Conservation (phyloP, 306 rosid species). For the Prunus davidiana region DNA sequence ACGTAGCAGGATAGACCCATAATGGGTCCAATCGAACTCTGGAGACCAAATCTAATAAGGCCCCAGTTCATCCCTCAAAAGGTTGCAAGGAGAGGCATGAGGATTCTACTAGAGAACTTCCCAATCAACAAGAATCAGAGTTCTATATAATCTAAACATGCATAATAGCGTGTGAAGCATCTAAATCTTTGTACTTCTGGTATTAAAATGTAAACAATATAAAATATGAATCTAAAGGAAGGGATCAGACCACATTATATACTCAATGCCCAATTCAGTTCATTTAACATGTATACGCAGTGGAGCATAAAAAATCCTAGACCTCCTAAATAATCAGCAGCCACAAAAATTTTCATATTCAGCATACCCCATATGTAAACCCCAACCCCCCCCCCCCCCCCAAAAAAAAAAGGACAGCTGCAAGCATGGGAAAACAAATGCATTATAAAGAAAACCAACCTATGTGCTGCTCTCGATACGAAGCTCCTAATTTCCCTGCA, state of each 20-base stretch:
- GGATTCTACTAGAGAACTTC: not conserved
- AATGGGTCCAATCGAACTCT: no score
- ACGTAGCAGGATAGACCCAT: no score
- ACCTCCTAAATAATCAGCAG: not conserved
- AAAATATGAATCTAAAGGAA: not conserved
- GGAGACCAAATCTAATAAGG: no score
- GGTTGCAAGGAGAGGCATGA: no score
- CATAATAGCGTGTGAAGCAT: not conserved
- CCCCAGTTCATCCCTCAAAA: no score
- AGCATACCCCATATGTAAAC: not conserved
- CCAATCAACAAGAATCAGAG: not conserved
- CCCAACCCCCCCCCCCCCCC: not conserved
- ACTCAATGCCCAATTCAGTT: not conserved
- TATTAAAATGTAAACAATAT: not conserved
- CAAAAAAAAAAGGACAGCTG: not conserved
- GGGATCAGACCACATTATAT: not conserved
- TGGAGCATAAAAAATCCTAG: not conserved
- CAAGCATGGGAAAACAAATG: not conserved
- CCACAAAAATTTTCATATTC: not conserved
- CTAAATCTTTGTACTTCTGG: not conserved
- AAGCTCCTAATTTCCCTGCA: conserved; percentile 22
- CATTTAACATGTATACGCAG: not conserved
- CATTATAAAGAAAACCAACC: conserved; percentile 49
- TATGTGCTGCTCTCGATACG: conserved; percentile 45
- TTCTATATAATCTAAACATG: not conserved